Conservation (phyloP, 441 rosid genomes). For the Daphne laureola region DNA sequence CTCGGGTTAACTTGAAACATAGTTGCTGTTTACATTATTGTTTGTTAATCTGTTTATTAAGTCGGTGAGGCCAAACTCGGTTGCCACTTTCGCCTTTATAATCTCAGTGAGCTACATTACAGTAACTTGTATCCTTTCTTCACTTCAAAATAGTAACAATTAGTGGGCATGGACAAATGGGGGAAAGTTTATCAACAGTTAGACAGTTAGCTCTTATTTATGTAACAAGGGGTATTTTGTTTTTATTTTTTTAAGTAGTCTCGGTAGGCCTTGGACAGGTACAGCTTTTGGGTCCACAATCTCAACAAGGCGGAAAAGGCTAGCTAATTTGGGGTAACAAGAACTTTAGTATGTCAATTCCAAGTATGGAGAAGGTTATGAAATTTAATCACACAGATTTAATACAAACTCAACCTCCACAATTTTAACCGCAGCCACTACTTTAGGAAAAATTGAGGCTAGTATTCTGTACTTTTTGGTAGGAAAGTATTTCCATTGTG, state of each 20-base stretch:
- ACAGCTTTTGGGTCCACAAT: conserved; percentile 11
- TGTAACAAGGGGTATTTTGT: neutral
- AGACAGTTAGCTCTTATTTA: conserved; percentile 19
- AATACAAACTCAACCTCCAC: conserved; percentile 59
- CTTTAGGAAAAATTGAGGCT: conserved; percentile 31
- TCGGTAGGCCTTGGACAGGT: conserved; percentile 23
- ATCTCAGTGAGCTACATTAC: no score
- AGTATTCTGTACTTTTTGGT: conserved; percentile 72
- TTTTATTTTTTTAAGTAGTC: conserved; percentile 17
- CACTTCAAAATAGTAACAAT: no score
- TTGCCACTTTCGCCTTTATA: no score
- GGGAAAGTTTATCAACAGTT: conserved; percentile 22
- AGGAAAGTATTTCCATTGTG: conserved; percentile 53
- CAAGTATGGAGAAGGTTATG: conserved; percentile 55
- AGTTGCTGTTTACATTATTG: no score
- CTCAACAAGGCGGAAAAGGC: conserved; percentile 19
- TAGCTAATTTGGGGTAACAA: conserved; percentile 21
- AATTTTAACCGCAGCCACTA: conserved; percentile 34
- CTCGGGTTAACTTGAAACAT: no score
- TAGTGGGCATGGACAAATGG: no score
- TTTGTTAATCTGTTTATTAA: no score
- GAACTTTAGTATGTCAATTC: conserved; percentile 51
- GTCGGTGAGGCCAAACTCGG: no score
- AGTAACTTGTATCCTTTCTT: no score
- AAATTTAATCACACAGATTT: conserved; percentile 35